Percentiles rank a stretch among this genome's conserved stretches.
Evolutionary conservation across 1,284 basidiomycete genomes (phyloP).

Genomic region (Thecaphora frezii): DNA sequence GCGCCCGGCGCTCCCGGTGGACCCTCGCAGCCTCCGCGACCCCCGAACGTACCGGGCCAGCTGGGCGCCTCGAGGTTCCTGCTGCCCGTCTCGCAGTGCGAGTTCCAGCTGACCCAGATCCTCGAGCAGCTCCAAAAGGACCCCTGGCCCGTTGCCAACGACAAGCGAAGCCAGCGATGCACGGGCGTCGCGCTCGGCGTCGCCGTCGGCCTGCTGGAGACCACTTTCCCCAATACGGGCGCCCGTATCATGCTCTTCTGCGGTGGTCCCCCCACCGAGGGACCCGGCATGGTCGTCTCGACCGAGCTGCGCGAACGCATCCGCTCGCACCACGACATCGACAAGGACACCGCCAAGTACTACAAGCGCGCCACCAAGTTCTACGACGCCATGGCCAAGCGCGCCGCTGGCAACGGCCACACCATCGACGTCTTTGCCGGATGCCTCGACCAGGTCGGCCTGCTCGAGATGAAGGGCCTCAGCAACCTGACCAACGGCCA

Average conservation of each 20-base stretch:
- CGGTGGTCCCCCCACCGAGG: constrained; percentile 94
- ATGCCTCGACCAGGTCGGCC: constrained; percentile 94
- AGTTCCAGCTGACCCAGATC: constrained; percentile 93
- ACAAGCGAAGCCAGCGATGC: constrained; percentile 91
- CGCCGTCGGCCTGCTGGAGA: constrained; percentile 92
- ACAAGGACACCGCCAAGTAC: constrained; percentile 93
- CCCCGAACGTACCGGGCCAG: constrained; percentile 67
- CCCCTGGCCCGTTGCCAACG: constrained; percentile 95
- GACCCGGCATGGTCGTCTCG: constrained; percentile 93
- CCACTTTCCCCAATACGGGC: constrained; percentile 92
- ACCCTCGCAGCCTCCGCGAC: constrained; percentile 65
- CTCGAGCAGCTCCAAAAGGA: constrained; percentile 86
- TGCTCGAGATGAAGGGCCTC: constrained; percentile 95
- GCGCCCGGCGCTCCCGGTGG: constrained; percentile 59
- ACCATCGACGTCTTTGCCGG: constrained; percentile 94
- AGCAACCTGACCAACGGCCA: constrained; percentile 94
- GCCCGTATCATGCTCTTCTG: constrained; percentile 94
- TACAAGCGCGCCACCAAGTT: constrained; percentile 98
- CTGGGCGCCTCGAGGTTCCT: constrained; percentile 91
- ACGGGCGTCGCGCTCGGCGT: constrained; percentile 93
- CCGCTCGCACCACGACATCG: constrained; percentile 98
- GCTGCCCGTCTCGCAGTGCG: constrained; percentile 87
- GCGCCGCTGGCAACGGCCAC: constrained; percentile 91
- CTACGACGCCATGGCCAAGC: constrained; percentile 92
- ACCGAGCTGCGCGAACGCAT: constrained; percentile 97